Conservation (phyloP, 495 filamentous ascomycete genomes). For the Parathielavia hyrcaniae region DNA sequence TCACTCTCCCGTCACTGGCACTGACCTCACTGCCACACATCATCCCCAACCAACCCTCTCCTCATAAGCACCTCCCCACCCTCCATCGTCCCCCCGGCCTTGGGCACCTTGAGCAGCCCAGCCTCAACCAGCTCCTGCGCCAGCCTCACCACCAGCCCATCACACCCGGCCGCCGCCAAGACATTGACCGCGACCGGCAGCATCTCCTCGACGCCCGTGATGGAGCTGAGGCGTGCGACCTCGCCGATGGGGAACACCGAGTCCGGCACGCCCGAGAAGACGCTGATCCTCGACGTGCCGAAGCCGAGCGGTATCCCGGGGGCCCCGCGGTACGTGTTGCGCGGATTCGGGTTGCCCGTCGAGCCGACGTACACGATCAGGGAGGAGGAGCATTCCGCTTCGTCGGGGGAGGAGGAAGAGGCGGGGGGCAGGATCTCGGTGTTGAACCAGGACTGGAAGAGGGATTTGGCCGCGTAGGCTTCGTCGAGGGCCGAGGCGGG, state of each 20-base stretch:
- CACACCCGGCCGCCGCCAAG: conserved; percentile 56
- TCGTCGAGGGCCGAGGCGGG: conserved; percentile 34
- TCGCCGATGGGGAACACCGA: conserved; percentile 54
- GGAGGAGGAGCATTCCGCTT: conserved; percentile 31
- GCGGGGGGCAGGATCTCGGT: conserved; percentile 40
- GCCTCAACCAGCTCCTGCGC: conserved; percentile 46
- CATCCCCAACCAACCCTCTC: conserved; percentile 41
- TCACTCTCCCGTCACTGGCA: too few species aligned
- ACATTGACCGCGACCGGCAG: conserved; percentile 56
- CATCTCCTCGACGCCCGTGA: conserved; percentile 49
- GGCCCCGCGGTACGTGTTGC: conserved; percentile 33
- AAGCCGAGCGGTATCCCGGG: conserved; percentile 43
- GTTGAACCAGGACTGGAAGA: conserved; percentile 52
- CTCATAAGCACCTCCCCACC: conserved; percentile 55
- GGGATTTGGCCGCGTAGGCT: conserved; percentile 42
- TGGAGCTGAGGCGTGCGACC: conserved; percentile 45
- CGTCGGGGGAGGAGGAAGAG: conserved; percentile 26
- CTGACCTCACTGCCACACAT: conserved; percentile 21
- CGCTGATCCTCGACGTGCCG: conserved; percentile 37
- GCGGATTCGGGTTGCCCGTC: conserved; percentile 20
- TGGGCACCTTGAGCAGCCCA: conserved; percentile 46
- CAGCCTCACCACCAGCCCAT: conserved; percentile 52
- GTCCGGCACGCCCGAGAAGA: conserved; percentile 50
- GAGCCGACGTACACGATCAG: conserved; percentile 35
- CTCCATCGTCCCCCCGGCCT: conserved; percentile 38